Conservation (phyloP, 352 stramenopile genomes). For the Globisporangium sylvaticum region DNA sequence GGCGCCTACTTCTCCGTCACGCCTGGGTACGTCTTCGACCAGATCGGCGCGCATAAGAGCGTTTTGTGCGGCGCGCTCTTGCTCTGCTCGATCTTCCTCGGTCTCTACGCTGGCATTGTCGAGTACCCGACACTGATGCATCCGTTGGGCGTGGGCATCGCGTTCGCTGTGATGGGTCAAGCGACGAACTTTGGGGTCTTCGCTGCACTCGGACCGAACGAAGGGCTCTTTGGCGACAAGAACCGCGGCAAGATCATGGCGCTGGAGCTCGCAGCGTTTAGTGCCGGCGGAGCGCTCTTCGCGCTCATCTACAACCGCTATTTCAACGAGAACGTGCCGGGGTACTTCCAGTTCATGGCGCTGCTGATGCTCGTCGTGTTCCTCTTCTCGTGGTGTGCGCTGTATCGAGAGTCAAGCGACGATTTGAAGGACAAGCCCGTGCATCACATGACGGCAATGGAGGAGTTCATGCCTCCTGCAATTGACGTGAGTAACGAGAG, state of each 20-base stretch:
- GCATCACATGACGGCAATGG: slow-evolving; percentile 25
- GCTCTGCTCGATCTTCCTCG: slow-evolving; percentile 42
- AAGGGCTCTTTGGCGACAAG: slow-evolving; percentile 60
- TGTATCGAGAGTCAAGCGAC: slow-evolving; percentile 30
- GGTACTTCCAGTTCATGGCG: slow-evolving; percentile 72
- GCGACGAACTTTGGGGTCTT: slow-evolving; percentile 71
- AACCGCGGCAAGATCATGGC: slow-evolving; percentile 75
- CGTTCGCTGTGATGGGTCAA: slow-evolving; percentile 56
- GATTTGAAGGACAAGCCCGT: slow-evolving; percentile 3
- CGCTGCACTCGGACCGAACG: slow-evolving; percentile 63
- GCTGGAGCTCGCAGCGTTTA: slow-evolving; percentile 61
- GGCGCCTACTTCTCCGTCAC: slow-evolving; percentile 73
- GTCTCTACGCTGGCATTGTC: slow-evolving; percentile 33
- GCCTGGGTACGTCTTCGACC: slow-evolving; percentile 64
- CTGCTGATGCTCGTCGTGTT: slow-evolving; percentile 48
- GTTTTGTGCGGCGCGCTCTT: slow-evolving; percentile 39
- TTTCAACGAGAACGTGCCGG: slow-evolving; percentile 47
- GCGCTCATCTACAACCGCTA: slow-evolving; percentile 56
- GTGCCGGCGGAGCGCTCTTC: slow-evolving; percentile 64
- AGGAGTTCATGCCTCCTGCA: slow-evolving; percentile 40
- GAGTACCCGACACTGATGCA: slow-evolving; percentile 31
- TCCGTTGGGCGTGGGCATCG: slow-evolving; percentile 43
- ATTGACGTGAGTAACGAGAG: slow-evolving; percentile 2
- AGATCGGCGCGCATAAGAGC: slow-evolving; percentile 54
- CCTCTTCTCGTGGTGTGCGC: slow-evolving; percentile 43